phyloP scores from a whole-genome alignment of 2,329 filamentous ascomycete genomes.

The Aphanoascus verrucosus region DNA sequence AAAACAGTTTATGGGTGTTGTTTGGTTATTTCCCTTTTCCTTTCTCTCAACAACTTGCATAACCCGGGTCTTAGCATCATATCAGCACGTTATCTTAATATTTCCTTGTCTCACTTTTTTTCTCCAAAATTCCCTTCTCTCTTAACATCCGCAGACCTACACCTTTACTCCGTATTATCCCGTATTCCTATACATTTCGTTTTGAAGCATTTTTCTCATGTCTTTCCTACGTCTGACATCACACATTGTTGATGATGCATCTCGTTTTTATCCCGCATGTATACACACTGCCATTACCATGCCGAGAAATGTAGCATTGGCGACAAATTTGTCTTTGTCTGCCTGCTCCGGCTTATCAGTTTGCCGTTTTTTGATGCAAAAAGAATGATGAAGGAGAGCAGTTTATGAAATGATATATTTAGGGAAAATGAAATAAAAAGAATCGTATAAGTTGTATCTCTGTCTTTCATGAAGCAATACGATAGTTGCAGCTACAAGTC shows the following conservation, averaged over 20 bases:
- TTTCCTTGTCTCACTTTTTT: neutral
- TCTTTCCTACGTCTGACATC: neutral
- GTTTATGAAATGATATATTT: neutral
- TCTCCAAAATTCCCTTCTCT: neutral
- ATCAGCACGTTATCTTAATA: neutral
- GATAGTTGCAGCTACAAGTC: too few relatives aligned
- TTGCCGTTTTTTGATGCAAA: neutral
- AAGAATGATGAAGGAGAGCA: neutral
- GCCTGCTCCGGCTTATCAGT: neutral
- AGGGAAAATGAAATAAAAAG: neutral
- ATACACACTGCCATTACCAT: neutral
- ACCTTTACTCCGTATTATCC: neutral
- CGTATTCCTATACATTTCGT: neutral
- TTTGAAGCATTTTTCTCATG: neutral
- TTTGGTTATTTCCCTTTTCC: neutral
- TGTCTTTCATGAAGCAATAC: too few relatives aligned
- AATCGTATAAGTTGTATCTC: neutral
- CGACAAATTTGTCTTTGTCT: too few relatives aligned
- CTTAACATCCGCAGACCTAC: neutral
- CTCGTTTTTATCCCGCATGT: neutral
- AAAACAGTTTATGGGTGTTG: neutral
- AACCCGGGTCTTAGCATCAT: constrained; percentile 1
- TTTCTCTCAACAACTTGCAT: neutral
- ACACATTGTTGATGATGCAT: neutral
- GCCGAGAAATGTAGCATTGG: neutral